A percentile compares a stretch with the other conserved stretches of the same genome.
phyloP scores from a whole-genome alignment of 495 filamentous ascomycete genomes.

The Rhypophila decipiens region DNA sequence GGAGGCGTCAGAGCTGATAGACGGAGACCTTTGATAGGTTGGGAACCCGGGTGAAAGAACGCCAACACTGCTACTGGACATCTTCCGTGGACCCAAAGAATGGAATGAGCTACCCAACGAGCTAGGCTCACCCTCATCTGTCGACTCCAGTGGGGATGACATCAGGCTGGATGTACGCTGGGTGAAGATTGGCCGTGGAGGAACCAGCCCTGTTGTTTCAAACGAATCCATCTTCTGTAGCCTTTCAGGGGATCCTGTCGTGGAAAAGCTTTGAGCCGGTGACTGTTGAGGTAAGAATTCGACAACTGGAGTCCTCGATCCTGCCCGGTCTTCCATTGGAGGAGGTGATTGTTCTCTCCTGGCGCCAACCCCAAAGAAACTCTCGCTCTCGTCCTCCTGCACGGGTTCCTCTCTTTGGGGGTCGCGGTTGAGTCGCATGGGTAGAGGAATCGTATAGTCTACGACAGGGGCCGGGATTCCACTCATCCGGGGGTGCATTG shows the following conservation, averaged over 20 bases:
- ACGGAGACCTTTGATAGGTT: conserved; percentile 65
- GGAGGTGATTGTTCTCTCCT: conserved; percentile 40
- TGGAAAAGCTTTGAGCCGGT: conserved; percentile 11
- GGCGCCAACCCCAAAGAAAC: conserved; percentile 32
- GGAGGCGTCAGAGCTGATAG: conserved; percentile 69
- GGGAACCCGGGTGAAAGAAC: conserved; percentile 50
- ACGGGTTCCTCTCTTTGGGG: conserved; percentile 22
- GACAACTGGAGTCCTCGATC: conserved; percentile 11
- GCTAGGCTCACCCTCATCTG: conserved; percentile 31
- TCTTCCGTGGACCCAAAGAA: conserved; percentile 44
- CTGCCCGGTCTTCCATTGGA: conserved; percentile 21
- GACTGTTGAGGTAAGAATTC: conserved; percentile 16
- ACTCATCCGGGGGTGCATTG: conserved; percentile 69
- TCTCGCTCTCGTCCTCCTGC: conserved; percentile 24
- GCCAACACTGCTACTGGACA: conserved; percentile 62
- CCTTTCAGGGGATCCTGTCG: conserved; percentile 32
- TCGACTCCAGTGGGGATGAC: conserved; percentile 35
- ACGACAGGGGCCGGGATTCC: conserved; percentile 47
- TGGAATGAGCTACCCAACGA: conserved; percentile 35
- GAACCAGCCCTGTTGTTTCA: conserved; percentile 32
- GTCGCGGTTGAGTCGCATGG: conserved; percentile 28
- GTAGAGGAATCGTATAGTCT: conserved; percentile 41
- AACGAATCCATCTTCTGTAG: conserved; percentile 30
- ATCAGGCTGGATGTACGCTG: conserved; percentile 43
- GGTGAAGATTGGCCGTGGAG: conserved; percentile 39